phyloP scores from a whole-genome alignment of 306 rosid genomes.

The Acacia melanoxylon region DNA sequence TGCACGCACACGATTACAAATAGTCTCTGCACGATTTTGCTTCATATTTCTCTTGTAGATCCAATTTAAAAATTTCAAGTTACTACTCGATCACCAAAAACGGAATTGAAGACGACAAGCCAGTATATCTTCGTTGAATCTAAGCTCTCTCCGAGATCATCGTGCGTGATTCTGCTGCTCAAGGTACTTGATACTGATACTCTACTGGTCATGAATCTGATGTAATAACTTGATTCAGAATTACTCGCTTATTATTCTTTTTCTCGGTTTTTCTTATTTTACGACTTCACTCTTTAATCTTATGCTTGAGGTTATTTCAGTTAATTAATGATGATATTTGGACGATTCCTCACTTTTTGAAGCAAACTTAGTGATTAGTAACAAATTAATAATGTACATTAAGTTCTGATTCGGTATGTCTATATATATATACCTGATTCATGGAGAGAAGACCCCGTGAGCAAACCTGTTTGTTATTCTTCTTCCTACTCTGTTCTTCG shows the following conservation, averaged over 20 bases:
- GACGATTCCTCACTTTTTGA: background rate
- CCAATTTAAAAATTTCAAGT: slow-evolving; percentile 3
- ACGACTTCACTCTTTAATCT: background rate
- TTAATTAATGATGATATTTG: background rate
- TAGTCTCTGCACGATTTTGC: background rate
- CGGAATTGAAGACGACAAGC: background rate
- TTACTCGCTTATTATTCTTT: background rate
- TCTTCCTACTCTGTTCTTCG: background rate
- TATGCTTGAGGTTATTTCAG: background rate
- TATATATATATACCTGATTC: background rate
- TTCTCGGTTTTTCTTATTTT: background rate
- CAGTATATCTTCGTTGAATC: slow-evolving; percentile 26
- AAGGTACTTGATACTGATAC: slow-evolving; percentile 30
- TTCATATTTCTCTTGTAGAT: slow-evolving; percentile 3
- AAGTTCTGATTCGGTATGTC: background rate
- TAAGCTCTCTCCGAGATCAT: slow-evolving; percentile 4
- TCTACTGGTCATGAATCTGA: background rate
- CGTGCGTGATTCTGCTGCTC: background rate
- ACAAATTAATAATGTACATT: background rate
- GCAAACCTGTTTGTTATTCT: background rate
- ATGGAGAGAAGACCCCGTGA: background rate
- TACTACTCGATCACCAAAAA: slow-evolving; percentile 1
- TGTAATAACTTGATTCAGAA: slow-evolving; percentile 1
- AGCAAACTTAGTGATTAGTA: background rate
- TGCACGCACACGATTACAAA: slow-evolving; percentile 15